These are phyloP conservation scores for Paramecium biaurelia DNA, from an alignment of 73 alveolate genomes.

Conservation along the genomic window DNA sequence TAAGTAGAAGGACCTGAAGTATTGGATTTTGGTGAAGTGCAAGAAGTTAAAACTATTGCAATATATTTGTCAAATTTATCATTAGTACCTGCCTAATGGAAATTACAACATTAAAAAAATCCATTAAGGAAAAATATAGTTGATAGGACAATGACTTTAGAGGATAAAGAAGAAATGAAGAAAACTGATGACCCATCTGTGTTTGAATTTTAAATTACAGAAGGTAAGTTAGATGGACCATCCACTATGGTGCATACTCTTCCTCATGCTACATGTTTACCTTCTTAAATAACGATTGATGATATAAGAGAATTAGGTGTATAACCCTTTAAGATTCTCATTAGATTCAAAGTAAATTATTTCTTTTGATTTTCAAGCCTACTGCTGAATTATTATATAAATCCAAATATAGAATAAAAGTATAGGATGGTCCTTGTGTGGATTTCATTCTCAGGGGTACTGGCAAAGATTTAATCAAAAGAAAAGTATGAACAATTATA, in stretches of 20 bases:
- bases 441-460: constrained; percentile 57
- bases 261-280: constrained; percentile 62
- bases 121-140: constrained; percentile 68
- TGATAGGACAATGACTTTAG: constrained; percentile 71
- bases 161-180: constrained; percentile 74
- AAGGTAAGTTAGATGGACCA: constrained; percentile 55
- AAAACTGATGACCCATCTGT: constrained; percentile 85
- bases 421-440: constrained; percentile 60
- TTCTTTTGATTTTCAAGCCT: constrained; percentile 3
- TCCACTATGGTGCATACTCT: constrained; percentile 56
- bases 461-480: constrained; percentile 45
- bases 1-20: constrained; percentile 76
- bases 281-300: neutral
- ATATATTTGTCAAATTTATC: constrained; percentile 72
- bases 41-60: constrained; percentile 60
- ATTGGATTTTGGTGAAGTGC: constrained; percentile 75
- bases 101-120: constrained; percentile 73
- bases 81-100: constrained; percentile 80
- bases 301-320: constrained; percentile 16
- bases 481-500: constrained; percentile 18
- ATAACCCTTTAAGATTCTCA: constrained; percentile 40
- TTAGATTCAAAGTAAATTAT: constrained; percentile 46
- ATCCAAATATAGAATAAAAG: constrained; percentile 53
- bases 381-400: constrained; percentile 45
- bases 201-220: constrained; percentile 77